Evolutionary conservation across 2,329 filamentous ascomycete genomes (phyloP), one percentile per base, ranked within the genome.

Genomic region (Penicillium corylophilum): DNA sequence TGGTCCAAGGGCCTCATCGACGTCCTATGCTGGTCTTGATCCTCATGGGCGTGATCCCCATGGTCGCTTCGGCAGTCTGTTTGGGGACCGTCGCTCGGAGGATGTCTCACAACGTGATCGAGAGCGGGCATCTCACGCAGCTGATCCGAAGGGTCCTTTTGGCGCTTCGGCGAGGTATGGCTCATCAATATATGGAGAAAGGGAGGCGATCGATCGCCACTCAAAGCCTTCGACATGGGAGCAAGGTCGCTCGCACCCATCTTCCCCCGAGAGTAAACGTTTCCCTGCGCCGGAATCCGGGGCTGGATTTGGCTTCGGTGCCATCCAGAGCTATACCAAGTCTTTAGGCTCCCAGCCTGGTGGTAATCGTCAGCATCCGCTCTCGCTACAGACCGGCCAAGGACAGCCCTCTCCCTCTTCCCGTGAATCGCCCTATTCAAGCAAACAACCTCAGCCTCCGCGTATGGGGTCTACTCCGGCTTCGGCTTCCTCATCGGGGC

Each of bases 291-390:
- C 64, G 5, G 71, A 74, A 31, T 40, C 66, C 4, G 59, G 56
- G 4, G 51, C 71, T 0, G 61, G 55, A 2, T 74, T 72, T 57
- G 71, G 71, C 0, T 74, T 73, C 46, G 71, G 72, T 12, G 67
- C 70, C 24, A 69, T 74, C 48, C 72, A 74, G 48, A 72, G 64
- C 52, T 74, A 74, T 55, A 70, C 70, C 9, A 75, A 74, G 49
- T 70, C 72, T 8, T 53, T 74, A 8, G 72, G 71, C 2, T 73
- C 72, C 6, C 72, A 74, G 51, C 53, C 70, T 9, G 65, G 65
- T 29, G 65, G 67, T 3, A 59, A 66, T 31, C 65, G 72, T 44
- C 69, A 63, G n/a, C 56, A 62, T 18, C 62, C 61, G 15, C 53
- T 68, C 36, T 68, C 70, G 0, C 49, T 70, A 16, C 69, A 71